Base-by-base conservation (phyloP, 768 basidiomycete species). In the Kwoniella sp. region DNA sequence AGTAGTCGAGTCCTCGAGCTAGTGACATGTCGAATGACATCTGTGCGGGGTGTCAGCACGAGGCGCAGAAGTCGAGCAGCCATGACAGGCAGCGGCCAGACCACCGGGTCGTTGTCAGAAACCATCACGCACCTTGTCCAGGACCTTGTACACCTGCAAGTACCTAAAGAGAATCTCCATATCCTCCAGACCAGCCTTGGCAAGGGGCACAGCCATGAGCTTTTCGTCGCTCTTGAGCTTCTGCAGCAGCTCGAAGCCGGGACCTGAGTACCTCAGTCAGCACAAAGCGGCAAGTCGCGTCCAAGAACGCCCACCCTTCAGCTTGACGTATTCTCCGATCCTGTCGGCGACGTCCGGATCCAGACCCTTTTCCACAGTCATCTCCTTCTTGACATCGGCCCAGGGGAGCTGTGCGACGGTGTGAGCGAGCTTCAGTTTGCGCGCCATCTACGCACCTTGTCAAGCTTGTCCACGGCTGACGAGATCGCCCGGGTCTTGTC, bases 1-100 rank as follows among this genome's bases (percentile, higher is more conserved):
- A 98, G 76, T 99, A 98, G 74, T 98, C 95, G 19, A 98, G 81
- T 32, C 93, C 93, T 27, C 93, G 86, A n/a, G 93, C 93, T 12
- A 99, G 83, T 2, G 91, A 95, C 59, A 98, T 81, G 74, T 99
- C 93, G 69, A 99, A 96, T 2, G 89, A 92, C 65, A 99, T 81
- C 88, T 91, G 8, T 37, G 26, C 19, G 7, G 7, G 22, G 41
- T n/a, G n/a, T n/a, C n/a, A n/a, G n/a, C n/a, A n/a, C n/a, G 29
- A 23, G 5, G 27, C 15, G 15, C 34, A 19, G n/a, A 15, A 5
- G 40, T 19, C 15, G 40, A n/a, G n/a, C n/a, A n/a, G n/a, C n/a
- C n/a, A n/a, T n/a, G n/a, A n/a, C n/a, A n/a, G n/a, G n/a, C n/a
- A n/a, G n/a, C n/a, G n/a, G n/a, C 8, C 31, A 32, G 31, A 15